A percentile compares a stretch with the other conserved stretches of the same genome.
phyloP scores from a whole-genome alignment of 2,329 filamentous ascomycete genomes.

The Hyphodiscus sp. region DNA sequence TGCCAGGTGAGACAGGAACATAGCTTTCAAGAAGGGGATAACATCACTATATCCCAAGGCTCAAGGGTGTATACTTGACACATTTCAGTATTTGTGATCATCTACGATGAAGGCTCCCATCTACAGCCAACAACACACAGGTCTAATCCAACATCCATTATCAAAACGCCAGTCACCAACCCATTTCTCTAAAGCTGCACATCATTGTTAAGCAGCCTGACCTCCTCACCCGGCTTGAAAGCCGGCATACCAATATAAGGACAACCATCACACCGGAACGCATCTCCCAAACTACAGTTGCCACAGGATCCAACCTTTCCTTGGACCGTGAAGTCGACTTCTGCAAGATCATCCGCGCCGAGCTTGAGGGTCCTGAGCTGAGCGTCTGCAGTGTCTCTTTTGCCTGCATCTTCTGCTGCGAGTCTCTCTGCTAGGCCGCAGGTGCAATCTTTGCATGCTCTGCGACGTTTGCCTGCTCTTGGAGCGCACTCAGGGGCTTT shows the following conservation, averaged over 20 bases:
- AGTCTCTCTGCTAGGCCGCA: constrained; percentile 85
- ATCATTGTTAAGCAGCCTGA: constrained; percentile 77
- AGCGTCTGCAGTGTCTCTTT: constrained; percentile 57
- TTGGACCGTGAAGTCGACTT: constrained; percentile 95
- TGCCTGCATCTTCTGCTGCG: constrained; percentile 73
- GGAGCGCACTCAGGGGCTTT: constrained; percentile 80
- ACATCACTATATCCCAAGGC: too few species aligned
- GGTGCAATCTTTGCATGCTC: constrained; percentile 96
- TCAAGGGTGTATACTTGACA: too few species aligned
- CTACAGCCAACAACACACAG: neutral
- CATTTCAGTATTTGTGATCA: too few species aligned
- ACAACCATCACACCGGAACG: constrained; percentile 67
- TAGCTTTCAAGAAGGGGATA: too few species aligned
- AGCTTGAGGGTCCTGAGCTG: constrained; percentile 64
- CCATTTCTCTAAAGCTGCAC: constrained; percentile 61
- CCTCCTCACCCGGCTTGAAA: constrained; percentile 96
- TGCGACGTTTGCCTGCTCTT: constrained; percentile 78
- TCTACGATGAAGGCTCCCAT: neutral
- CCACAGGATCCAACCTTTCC: constrained; percentile 94
- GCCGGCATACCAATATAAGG: constrained; percentile 89
- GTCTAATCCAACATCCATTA: neutral
- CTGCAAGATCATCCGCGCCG: constrained; percentile 69
- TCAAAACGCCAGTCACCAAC: neutral
- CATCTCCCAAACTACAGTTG: constrained; percentile 89
- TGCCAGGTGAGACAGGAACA: too few species aligned